Percentiles rank a stretch among this genome's conserved stretches.
These are phyloP conservation scores for Pseudohyphozyma bogoriensis DNA, from an alignment of 768 basidiomycete genomes.

Conservation along the genomic window DNA sequence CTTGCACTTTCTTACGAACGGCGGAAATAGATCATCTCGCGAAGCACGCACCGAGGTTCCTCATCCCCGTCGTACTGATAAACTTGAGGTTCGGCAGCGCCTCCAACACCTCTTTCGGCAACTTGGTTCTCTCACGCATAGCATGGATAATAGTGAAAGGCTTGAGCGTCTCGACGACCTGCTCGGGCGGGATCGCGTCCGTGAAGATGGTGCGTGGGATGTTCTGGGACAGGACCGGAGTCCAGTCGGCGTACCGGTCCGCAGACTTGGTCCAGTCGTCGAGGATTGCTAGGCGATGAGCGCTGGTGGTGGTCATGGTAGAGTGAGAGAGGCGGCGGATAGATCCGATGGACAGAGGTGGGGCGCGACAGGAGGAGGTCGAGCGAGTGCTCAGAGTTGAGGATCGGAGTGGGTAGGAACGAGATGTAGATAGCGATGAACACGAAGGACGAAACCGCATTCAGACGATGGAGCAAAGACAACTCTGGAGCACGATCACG, in stretches of 20 bases:
- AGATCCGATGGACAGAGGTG: too few relatives aligned
- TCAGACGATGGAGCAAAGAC: too few relatives aligned
- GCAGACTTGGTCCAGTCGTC: constrained; percentile 55
- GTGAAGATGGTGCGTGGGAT: constrained; percentile 37
- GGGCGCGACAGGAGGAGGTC: too few relatives aligned
- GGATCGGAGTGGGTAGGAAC: too few relatives aligned
- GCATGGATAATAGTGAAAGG: constrained; percentile 52
- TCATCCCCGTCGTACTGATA: constrained; percentile 51
- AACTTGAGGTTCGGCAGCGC: constrained; percentile 53
- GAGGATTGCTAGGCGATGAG: constrained; percentile 45
- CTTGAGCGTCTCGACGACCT: constrained; percentile 45
- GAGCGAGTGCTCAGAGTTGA: too few relatives aligned
- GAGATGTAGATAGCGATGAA: too few relatives aligned
- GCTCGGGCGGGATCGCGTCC: constrained; percentile 45
- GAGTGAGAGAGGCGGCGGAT: too few relatives aligned
- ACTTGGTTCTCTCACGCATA: constrained; percentile 59
- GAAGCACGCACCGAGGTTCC: constrained; percentile 47
- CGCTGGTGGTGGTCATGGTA: not conserved
- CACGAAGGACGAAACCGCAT: too few relatives aligned
- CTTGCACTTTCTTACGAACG: too few relatives aligned
- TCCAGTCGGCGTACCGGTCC: constrained; percentile 50
- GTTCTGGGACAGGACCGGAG: constrained; percentile 38
- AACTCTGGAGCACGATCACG: too few relatives aligned
- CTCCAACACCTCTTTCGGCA: constrained; percentile 46
- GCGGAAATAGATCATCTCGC: too few relatives aligned